Evolutionary conservation across 2,329 filamentous ascomycete genomes (phyloP).

Genomic region (Plectosphaerella sp.): DNA sequence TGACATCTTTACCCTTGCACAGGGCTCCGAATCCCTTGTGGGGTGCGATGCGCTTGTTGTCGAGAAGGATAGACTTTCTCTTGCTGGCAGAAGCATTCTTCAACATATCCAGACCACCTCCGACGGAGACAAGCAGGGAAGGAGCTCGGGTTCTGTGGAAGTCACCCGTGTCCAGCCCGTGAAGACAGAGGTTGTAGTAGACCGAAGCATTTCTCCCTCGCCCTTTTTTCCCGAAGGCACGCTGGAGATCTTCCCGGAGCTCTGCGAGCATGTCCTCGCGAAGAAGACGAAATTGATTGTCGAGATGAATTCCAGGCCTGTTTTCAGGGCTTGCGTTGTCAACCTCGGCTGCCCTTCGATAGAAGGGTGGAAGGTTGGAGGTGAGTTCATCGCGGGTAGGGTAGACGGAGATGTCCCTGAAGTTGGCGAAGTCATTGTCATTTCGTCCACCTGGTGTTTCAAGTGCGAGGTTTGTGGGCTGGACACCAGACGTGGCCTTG

Average conservation of each 20-base stretch:
- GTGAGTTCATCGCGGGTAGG: conserved; percentile 63
- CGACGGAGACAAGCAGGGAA: conserved; percentile 33
- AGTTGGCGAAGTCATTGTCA: conserved; percentile 66
- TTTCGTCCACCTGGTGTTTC: conserved; percentile 60
- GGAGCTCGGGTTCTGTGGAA: conserved; percentile 22
- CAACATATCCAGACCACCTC: conserved; percentile 41
- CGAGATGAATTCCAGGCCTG: conserved; percentile 49
- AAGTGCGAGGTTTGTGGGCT: neutral
- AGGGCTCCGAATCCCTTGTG: conserved; percentile 61
- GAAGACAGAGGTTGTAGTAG: conserved; percentile 33
- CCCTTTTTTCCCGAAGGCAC: conserved; percentile 42
- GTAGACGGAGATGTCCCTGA: conserved; percentile 56
- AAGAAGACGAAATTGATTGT: conserved; percentile 68
- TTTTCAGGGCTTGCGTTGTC: conserved; percentile 26
- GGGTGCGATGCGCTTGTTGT: conserved; percentile 47
- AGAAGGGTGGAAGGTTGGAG: conserved; percentile 48
- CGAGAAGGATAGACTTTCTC: conserved; percentile 39
- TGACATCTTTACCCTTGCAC: conserved; percentile 41
- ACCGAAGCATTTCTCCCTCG: conserved; percentile 31
- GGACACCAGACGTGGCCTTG: conserved; percentile 13
- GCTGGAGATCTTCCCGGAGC: conserved; percentile 56
- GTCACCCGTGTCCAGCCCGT: conserved; percentile 29
- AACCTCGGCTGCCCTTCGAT: conserved; percentile 47
- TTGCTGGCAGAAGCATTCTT: conserved; percentile 16
- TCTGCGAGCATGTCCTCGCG: conserved; percentile 68